Evolutionary conservation across 2,329 filamentous ascomycete genomes (phyloP).

Genomic region (Leptographium wingfieldii): DNA sequence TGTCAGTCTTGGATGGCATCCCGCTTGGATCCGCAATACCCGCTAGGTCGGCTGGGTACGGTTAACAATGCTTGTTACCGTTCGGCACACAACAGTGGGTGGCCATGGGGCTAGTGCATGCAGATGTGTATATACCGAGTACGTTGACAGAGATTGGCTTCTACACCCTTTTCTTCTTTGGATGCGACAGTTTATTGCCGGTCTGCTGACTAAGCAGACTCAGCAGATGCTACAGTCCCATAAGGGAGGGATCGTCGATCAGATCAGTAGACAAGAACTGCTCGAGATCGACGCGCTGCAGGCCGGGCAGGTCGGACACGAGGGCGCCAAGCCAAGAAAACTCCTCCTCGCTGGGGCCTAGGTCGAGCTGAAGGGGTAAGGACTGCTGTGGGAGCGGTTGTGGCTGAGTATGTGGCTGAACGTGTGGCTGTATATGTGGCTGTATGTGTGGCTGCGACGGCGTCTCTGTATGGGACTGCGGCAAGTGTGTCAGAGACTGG

Average conservation of each 20-base stretch:
- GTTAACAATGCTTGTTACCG: background rate
- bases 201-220: background rate
- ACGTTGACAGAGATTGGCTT: too few relatives aligned
- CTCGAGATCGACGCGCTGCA: conserved; percentile 31
- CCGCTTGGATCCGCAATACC: background rate
- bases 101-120: too few relatives aligned
- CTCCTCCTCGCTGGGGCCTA: conserved; percentile 18
- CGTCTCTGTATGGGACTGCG: conserved; percentile 4
- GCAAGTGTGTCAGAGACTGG: background rate
- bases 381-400: background rate
- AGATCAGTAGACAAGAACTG: conserved; percentile 20
- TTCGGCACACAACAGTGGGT: too few relatives aligned
- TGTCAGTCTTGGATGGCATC: background rate
- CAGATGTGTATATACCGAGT: too few relatives aligned
- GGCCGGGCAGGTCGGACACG: conserved; percentile 28
- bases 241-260: conserved; percentile 2
- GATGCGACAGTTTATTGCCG: background rate
- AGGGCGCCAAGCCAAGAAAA: conserved; percentile 29
- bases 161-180: background rate
- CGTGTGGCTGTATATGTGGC: background rate
- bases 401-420: background rate
- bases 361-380: background rate
- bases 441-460: conserved; percentile 10
- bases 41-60: too few relatives aligned
- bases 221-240: background rate